Conservation (phyloP, 495 filamentous ascomycete species). For the Hyaloscypha hepaticicola region DNA sequence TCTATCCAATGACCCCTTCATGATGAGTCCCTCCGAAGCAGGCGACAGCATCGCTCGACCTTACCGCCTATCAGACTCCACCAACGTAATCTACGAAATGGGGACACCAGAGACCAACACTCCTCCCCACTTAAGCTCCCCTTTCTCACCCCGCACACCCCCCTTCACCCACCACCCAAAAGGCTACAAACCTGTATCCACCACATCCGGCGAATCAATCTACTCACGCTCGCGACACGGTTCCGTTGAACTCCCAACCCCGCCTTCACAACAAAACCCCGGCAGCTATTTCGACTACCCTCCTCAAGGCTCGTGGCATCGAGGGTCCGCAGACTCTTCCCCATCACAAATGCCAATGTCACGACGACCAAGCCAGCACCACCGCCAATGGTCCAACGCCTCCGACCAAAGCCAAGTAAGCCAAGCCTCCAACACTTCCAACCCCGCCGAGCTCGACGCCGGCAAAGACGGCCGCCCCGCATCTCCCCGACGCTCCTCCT, state of each 20-base stretch:
- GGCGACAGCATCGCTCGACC: conserved; percentile 10
- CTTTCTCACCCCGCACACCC: conserved; percentile 19
- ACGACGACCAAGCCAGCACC: conserved; percentile 23
- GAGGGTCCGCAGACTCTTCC: conserved; percentile 12
- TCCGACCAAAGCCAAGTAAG: conserved; percentile 21
- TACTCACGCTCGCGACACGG: conserved; percentile 18
- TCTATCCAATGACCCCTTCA: conserved; percentile 27
- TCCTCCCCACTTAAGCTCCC: conserved; percentile 18
- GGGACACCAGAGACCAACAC: conserved; percentile 11
- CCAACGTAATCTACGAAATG: conserved; percentile 16
- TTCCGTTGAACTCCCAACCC: conserved; percentile 18
- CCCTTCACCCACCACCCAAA: conserved; percentile 1
- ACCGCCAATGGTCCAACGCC: conserved; percentile 26
- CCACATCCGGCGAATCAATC: conserved; percentile 17
- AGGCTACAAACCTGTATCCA: conserved; percentile 21
- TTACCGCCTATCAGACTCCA: conserved; percentile 2
- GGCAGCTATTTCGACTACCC: conserved; percentile 25
- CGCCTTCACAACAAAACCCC: conserved; percentile 7
- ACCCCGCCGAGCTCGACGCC: conserved; percentile 19
- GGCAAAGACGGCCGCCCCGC: conserved; percentile 6
- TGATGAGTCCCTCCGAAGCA: conserved; percentile 25
- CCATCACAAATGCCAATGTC: not conserved
- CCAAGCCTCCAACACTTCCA: conserved; percentile 12
- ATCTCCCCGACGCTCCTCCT: conserved; percentile 1
- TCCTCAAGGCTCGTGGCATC: conserved; percentile 5